Base-by-base conservation (phyloP, 2,329 filamentous ascomycete species). In the Hypoxylon sp. region DNA sequence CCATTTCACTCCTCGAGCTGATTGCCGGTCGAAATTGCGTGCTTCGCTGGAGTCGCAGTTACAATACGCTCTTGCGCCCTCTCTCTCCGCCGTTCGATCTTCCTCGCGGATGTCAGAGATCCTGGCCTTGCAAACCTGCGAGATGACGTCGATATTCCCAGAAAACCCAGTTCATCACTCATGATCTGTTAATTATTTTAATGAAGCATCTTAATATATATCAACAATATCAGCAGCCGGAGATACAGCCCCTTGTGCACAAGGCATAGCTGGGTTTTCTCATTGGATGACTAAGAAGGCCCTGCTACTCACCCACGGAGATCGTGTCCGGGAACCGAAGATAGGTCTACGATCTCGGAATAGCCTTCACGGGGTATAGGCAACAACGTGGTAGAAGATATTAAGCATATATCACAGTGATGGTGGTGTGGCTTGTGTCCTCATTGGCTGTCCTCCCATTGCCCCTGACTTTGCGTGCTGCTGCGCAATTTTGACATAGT, bases 401-500 rank as follows among this genome's bases (percentile, higher is more conserved):
- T 27, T 32, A 39, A 47, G 39, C 39, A 32, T 57, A 31, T 44
- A 29, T 42, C 37, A 54, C 50, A 35, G 35, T 62, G 35, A 58
- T 62, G 63, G 54, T 37, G 65, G 56, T 68, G 65, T 61, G 58
- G 37, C 29, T 35, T 32, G 21, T 37, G n/a, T 42, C n/a, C 51
- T 64, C 32, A 73, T 69, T 70, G 65, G 72, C 47, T 48, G 19
- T 61, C 5, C 3, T 27, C 24, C 19, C 19, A 11, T 58, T 66
- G 37, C 59, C 64, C 61, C 59, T 67, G 65, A 59, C 57, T 62
- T 62, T 65, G 68, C 69, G 50, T 57, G 58, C 56, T 68, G 32
- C 31, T 56, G 21, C 55, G 65, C 59, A 62, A 71, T 70, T 69
- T 71, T 61, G 31, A 67, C 71, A 62, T 39, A 63, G 31, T 60